phyloP scores from a whole-genome alignment of 2,329 filamentous ascomycete genomes.

The Knufia fluminis region DNA sequence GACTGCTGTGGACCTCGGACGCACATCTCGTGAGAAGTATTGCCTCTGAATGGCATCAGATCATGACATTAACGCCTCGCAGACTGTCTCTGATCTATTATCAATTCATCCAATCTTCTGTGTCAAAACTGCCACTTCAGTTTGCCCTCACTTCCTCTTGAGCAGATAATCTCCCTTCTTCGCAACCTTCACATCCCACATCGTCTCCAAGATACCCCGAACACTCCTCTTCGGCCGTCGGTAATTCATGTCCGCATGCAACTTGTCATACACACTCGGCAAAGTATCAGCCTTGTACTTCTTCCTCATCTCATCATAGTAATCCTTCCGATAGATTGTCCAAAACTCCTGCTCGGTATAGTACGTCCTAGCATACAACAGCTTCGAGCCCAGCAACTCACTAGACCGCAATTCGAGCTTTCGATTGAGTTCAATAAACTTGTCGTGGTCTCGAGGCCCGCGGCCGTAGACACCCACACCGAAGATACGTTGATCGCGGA shows the following conservation, averaged over 20 bases:
- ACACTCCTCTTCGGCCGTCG: constrained; percentile 7
- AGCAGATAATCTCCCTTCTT: constrained; percentile 9
- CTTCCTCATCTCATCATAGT: constrained; percentile 18
- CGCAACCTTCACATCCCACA: constrained; percentile 9
- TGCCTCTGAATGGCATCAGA: too few relatives aligned
- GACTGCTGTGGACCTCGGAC: too few relatives aligned
- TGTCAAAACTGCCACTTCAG: too few relatives aligned
- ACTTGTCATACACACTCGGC: constrained; percentile 22
- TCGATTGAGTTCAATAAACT: constrained; percentile 57
- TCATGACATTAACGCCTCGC: too few relatives aligned
- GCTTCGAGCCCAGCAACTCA: constrained; percentile 52
- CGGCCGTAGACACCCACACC: constrained; percentile 65
- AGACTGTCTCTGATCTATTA: too few relatives aligned
- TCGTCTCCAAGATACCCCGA: constrained; percentile 7
- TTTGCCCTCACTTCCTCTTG: background rate
- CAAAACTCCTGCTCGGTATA: constrained; percentile 44
- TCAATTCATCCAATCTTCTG: too few relatives aligned
- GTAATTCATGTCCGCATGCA: constrained; percentile 15
- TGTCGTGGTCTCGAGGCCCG: constrained; percentile 46
- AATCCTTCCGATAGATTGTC: constrained; percentile 17
- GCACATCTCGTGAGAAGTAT: too few relatives aligned
- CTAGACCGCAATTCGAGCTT: constrained; percentile 55
- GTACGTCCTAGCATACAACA: constrained; percentile 71
- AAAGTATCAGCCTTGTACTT: constrained; percentile 19
- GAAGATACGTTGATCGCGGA: constrained; percentile 9